Percentiles rank a stretch among this genome's conserved stretches.
phyloP scores from a whole-genome alignment of 176 grass and related monocot genomes.

The Aegilops speltoides region DNA sequence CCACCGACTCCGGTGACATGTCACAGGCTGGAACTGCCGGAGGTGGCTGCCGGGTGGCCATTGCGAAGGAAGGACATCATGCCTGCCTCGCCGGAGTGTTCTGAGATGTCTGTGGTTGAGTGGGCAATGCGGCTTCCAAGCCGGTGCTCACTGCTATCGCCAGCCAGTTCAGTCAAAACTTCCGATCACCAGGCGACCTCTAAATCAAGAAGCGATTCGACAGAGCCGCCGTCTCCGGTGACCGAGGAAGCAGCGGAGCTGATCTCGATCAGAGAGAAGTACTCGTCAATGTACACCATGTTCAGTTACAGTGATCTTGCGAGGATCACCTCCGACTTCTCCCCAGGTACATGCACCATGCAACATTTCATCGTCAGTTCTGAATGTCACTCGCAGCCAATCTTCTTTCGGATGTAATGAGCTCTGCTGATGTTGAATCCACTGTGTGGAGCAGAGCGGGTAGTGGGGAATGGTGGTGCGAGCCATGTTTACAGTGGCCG shows the following conservation, averaged over 20 bases:
- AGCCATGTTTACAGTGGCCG: constrained; percentile 59
- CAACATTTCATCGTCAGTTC: not conserved
- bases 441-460: constrained; percentile 22
- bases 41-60: constrained; percentile 58
- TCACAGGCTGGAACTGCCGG: constrained; percentile 3
- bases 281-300: constrained; percentile 52
- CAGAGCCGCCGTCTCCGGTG: not conserved
- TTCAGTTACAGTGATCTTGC: constrained; percentile 66
- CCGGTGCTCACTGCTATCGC: constrained; percentile 31
- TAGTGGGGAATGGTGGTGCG: constrained; percentile 80
- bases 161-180: not conserved
- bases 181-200: not conserved
- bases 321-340: constrained; percentile 66
- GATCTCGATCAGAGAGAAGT: constrained; percentile 52
- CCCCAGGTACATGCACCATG: constrained; percentile 38
- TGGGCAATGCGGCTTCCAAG: constrained; percentile 88
- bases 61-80: constrained; percentile 39
- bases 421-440: not conserved
- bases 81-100: constrained; percentile 26
- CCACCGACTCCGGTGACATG: constrained; percentile 8
- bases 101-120: constrained; percentile 62
- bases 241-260: constrained; percentile 33
- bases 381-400: not conserved
- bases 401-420: not conserved
- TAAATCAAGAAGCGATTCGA: not conserved